phyloP scores from a whole-genome alignment of 2,329 filamentous ascomycete genomes.

The Hypoxylon sp. region DNA sequence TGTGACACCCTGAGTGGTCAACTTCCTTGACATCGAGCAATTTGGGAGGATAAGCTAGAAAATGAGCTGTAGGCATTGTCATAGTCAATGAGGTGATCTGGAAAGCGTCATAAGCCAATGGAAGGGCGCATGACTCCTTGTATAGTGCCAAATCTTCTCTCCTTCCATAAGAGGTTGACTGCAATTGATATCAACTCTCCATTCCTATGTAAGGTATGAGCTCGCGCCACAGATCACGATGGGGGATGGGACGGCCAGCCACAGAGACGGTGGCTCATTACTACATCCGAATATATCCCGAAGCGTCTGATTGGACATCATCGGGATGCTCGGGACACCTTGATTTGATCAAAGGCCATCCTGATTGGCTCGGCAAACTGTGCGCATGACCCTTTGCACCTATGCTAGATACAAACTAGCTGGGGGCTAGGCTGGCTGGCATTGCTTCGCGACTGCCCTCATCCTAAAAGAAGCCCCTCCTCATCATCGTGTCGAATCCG shows the following conservation, averaged over 20 bases:
- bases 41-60: constrained; percentile 39
- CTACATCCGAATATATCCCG: constrained; percentile 6
- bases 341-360: background rate
- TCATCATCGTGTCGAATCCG: background rate
- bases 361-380: constrained; percentile 5
- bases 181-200: background rate
- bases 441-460: background rate
- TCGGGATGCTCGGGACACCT: background rate
- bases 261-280: constrained; percentile 12
- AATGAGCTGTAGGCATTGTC: constrained; percentile 35
- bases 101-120: constrained; percentile 1
- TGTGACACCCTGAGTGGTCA: constrained; percentile 18
- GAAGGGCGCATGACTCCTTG: constrained; percentile 1
- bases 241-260: constrained; percentile 5
- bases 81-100: background rate
- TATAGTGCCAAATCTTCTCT: background rate
- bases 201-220: background rate
- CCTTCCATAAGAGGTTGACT: background rate
- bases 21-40: constrained; percentile 11
- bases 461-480: constrained; percentile 1
- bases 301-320: background rate
- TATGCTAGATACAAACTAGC: too few species aligned
- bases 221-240: constrained; percentile 8
- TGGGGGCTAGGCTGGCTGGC: background rate
- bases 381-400: constrained; percentile 23